Evolutionary conservation across 2,329 filamentous ascomycete genomes (phyloP).

Genomic region (Aspergillus sp.): DNA sequence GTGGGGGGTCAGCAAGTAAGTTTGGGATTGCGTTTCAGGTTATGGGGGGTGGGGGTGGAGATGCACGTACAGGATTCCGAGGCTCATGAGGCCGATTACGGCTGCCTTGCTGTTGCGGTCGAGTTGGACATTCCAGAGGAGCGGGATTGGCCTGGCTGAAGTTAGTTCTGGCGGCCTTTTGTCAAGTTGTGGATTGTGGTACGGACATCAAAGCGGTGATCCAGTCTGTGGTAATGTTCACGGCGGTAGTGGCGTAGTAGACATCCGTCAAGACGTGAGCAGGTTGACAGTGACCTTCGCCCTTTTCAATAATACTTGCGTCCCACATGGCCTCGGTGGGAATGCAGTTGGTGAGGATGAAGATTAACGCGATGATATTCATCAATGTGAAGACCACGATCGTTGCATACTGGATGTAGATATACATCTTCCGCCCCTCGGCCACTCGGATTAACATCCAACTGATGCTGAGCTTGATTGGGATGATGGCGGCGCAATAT

Average conservation of each 20-base stretch:
- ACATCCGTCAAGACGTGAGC: constrained; percentile 23
- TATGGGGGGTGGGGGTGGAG: constrained; percentile 18
- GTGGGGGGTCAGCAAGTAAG: constrained; percentile 5
- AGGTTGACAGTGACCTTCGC: constrained; percentile 20
- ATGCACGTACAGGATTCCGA: constrained; percentile 46
- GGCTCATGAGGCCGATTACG: constrained; percentile 44
- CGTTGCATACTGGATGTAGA: constrained; percentile 21
- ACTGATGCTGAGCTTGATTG: constrained; percentile 28
- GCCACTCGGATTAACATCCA: constrained; percentile 27
- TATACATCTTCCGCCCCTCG: constrained; percentile 21
- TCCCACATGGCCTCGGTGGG: constrained; percentile 24
- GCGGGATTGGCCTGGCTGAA: constrained; percentile 39
- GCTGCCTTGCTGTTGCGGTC: constrained; percentile 47
- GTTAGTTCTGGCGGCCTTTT: constrained; percentile 7
- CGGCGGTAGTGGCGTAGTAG: constrained; percentile 25
- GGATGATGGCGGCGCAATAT: constrained; percentile 27
- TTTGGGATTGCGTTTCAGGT: neutral
- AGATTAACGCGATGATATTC: constrained; percentile 24
- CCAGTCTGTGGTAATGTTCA: constrained; percentile 28
- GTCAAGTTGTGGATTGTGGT: neutral
- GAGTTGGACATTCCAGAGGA: constrained; percentile 46
- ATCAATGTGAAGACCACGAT: constrained; percentile 21
- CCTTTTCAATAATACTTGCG: constrained; percentile 13
- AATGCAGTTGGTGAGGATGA: constrained; percentile 25
- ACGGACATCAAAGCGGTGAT: constrained; percentile 25